Conservation (phyloP, 306 rosid species). For the Arachis stenosperma region DNA sequence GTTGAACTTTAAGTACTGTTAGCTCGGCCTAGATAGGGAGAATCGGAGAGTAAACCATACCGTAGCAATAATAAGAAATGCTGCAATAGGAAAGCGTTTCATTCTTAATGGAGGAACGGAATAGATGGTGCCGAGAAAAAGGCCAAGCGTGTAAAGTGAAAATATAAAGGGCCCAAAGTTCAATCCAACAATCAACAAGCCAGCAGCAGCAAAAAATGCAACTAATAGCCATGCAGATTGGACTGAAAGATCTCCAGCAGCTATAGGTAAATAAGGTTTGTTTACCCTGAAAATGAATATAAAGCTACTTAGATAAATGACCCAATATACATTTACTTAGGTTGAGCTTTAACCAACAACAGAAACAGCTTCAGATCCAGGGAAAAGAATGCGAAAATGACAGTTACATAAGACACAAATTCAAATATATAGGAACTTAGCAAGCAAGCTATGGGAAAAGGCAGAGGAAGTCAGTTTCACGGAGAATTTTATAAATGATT, state of each 20-base stretch:
- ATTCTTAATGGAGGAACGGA: conserved; percentile 94
- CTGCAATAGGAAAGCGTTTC: conserved; percentile 95
- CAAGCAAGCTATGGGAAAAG: conserved; percentile 2
- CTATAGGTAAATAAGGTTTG: conserved; percentile 96
- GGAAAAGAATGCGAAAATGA: conserved; percentile 11
- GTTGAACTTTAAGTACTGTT: not conserved
- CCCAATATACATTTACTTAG: conserved; percentile 6
- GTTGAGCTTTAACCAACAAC: not conserved
- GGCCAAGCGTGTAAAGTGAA: conserved; percentile 82
- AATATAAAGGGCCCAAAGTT: conserved; percentile 88
- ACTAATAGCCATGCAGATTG: conserved; percentile 94
- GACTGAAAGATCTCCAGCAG: conserved; percentile 98
- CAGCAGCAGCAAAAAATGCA: conserved; percentile 79
- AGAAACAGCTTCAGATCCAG: conserved; percentile 5
- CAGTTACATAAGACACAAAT: conserved; percentile 18
- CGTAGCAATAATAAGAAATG: conserved; percentile 95
- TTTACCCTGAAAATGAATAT: conserved; percentile 77
- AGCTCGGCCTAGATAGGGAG: conserved; percentile 22
- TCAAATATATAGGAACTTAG: conserved; percentile 7
- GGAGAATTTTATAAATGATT: conserved; percentile 24
- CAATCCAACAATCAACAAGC: conserved; percentile 72
- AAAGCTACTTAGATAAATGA: conserved; percentile 34
- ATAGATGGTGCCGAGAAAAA: conserved; percentile 90
- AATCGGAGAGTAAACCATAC: conserved; percentile 50
- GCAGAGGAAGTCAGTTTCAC: not conserved